Conservation (phyloP, 2,329 filamentous ascomycete genomes). For the Calonectria pseudoreteaudii region DNA sequence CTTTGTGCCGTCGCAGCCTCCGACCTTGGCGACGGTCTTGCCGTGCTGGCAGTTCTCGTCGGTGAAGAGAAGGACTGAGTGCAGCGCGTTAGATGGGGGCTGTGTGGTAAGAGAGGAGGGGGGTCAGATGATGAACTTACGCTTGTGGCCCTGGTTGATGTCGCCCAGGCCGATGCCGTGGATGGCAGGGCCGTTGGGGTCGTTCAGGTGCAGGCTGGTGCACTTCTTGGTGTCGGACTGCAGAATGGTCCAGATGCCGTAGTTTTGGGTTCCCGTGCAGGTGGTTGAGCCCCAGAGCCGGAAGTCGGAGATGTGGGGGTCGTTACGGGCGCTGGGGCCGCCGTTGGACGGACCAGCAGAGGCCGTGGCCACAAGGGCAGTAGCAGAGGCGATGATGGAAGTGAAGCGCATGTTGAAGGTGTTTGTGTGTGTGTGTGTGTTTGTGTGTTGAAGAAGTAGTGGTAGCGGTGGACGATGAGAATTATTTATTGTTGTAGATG, state of each 20-base stretch:
- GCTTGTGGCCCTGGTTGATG: not conserved
- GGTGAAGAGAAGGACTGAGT: not conserved
- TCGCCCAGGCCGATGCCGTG: not conserved
- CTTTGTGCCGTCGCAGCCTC: not conserved
- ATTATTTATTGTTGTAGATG: not conserved
- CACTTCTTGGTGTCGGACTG: conserved; percentile 6
- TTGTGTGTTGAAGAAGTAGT: not conserved
- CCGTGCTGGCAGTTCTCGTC: not conserved
- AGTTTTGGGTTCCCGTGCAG: not conserved
- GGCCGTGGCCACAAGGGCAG: not conserved
- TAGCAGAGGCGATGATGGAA: not conserved
- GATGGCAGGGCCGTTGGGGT: not conserved
- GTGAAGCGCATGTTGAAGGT: conserved; percentile 2
- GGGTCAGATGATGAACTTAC: not conserved
- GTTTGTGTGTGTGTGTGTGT: not conserved
- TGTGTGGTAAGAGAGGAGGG: no score
- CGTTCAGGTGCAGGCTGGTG: not conserved
- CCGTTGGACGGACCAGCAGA: not conserved
- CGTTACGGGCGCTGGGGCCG: not conserved
- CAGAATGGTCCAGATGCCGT: conserved; percentile 1
- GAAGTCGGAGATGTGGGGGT: conserved; percentile 9
- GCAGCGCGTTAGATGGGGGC: not conserved
- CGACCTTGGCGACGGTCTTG: not conserved
- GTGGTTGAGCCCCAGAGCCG: conserved; percentile 3
- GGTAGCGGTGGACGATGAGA: not conserved